Percentiles rank a stretch among this genome's conserved stretches.
phyloP scores from a whole-genome alignment of 768 basidiomycete genomes.

The Russula sp. region DNA sequence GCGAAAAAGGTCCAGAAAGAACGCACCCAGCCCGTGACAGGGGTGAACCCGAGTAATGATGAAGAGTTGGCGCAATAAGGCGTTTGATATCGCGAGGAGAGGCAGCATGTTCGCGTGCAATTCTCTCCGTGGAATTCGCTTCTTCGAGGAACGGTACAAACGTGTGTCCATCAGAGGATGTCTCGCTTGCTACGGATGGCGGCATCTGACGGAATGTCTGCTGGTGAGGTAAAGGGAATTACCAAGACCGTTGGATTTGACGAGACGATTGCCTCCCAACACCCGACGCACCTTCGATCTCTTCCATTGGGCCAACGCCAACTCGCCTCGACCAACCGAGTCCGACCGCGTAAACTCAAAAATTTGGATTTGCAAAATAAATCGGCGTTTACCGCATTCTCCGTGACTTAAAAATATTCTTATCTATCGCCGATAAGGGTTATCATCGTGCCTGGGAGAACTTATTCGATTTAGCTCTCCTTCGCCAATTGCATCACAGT shows the following conservation, averaged over 20 bases:
- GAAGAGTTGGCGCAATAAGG: constrained; percentile 6
- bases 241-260: neutral
- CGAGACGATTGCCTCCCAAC: neutral
- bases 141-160: constrained; percentile 13
- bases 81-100: constrained; percentile 24
- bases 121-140: neutral
- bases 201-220: constrained; percentile 1
- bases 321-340: neutral
- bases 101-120: neutral
- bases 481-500: neutral
- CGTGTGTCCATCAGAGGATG: constrained; percentile 15
- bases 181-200: constrained; percentile 11
- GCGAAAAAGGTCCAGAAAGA: neutral
- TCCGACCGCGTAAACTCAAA: too few relatives aligned
- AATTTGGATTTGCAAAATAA: neutral
- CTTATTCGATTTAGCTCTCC: neutral
- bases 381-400: neutral
- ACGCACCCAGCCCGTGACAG: constrained; percentile 29
- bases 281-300: neutral
- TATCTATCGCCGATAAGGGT: neutral
- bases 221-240: neutral
- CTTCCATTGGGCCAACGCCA: neutral
- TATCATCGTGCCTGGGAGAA: neutral
- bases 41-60: constrained; percentile 23
- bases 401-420: neutral